Evolutionary conservation across 2,329 filamentous ascomycete species (phyloP), one percentile per base, ranked within the genome.

Genomic region (Pyrenochaeta sp.): DNA sequence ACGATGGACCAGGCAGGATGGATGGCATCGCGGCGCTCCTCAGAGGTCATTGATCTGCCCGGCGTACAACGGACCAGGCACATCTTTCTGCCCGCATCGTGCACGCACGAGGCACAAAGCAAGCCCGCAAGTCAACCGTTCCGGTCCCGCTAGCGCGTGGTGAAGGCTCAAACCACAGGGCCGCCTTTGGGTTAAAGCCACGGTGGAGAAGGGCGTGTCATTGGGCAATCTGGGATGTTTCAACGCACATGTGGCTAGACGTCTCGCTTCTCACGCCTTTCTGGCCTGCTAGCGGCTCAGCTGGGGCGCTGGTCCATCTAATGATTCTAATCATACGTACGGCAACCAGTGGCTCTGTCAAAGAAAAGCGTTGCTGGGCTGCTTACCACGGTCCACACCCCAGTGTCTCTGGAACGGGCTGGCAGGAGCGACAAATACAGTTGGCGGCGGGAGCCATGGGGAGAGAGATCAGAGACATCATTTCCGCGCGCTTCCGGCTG

Each of bases 101-200:
- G 41, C 48, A 47, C 43, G 55, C 55, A 58, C 52, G 51, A 57
- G 49, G 32, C 55, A 41, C 41, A 26, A 41, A 44, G 37, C 44
- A 47, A 36, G 42, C 43, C 47, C 48, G 55, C 45, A 48, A 41
- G 42, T 41, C 44, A 39, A 47, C 43, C 31, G 46, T 51, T 48
- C 44, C 49, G 49, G 37, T 48, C 40, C 47, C 52, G 52, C 34
- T 38, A 51, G 51, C 27, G 51, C 51, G 49, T 43, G 28, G 35
- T 41, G 36, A 27, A 35, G 24, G 26, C 5, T 26, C 44, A 55
- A 55, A 44, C 51, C 28, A 52, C 50, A 44, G 37, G 31, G 19
- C 42, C 46, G 46, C 41, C 51, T 44, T 39, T 18, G 56, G 45
- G n/a, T n/a, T 35, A 29, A 44, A 37, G 38, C 31, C 32, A 24